These are phyloP conservation scores for Pythium angustatum DNA, from an alignment of 352 stramenopile genomes.

Conservation along the genomic window DNA sequence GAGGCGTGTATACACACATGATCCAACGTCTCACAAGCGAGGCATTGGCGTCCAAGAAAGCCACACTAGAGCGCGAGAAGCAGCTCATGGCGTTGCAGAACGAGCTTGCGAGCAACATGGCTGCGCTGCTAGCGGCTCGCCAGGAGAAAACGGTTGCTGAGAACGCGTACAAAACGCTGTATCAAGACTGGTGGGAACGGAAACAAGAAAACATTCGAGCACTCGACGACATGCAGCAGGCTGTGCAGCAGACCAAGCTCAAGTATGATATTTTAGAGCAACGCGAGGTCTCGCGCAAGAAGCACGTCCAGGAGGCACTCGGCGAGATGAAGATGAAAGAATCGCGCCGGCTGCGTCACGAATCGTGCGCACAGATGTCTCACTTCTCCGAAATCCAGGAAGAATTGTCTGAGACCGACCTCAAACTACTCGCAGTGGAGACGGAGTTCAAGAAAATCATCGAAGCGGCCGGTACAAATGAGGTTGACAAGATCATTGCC, in stretches of 20 bases:
- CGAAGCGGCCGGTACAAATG: slow-evolving; percentile 72
- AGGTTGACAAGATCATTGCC: slow-evolving; percentile 82
- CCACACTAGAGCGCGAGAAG: slow-evolving; percentile 63
- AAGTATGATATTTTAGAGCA: slow-evolving; percentile 79
- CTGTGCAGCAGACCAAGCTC: slow-evolving; percentile 70
- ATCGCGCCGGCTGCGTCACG: slow-evolving; percentile 63
- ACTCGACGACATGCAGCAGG: slow-evolving; percentile 74
- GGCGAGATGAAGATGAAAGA: slow-evolving; percentile 77
- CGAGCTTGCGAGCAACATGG: slow-evolving; percentile 55
- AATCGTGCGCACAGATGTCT: slow-evolving; percentile 72
- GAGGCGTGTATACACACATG: slow-evolving; percentile 83
- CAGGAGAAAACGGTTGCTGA: slow-evolving; percentile 77
- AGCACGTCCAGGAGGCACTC: slow-evolving; percentile 68
- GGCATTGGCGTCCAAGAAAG: slow-evolving; percentile 62
- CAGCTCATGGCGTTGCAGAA: slow-evolving; percentile 52
- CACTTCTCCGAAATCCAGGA: slow-evolving; percentile 83
- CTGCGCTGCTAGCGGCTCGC: slow-evolving; percentile 51
- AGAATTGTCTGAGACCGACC: slow-evolving; percentile 70
- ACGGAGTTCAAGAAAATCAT: slow-evolving; percentile 76
- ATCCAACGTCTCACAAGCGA: slow-evolving; percentile 71
- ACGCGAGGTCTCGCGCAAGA: slow-evolving; percentile 70
- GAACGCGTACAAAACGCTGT: slow-evolving; percentile 61
- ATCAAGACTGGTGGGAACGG: slow-evolving; percentile 67
- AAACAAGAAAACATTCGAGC: slow-evolving; percentile 75
- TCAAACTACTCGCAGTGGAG: slow-evolving; percentile 65